Evolutionary conservation across 2,329 filamentous ascomycete genomes (phyloP).

Genomic region (Xylariales sp.): DNA sequence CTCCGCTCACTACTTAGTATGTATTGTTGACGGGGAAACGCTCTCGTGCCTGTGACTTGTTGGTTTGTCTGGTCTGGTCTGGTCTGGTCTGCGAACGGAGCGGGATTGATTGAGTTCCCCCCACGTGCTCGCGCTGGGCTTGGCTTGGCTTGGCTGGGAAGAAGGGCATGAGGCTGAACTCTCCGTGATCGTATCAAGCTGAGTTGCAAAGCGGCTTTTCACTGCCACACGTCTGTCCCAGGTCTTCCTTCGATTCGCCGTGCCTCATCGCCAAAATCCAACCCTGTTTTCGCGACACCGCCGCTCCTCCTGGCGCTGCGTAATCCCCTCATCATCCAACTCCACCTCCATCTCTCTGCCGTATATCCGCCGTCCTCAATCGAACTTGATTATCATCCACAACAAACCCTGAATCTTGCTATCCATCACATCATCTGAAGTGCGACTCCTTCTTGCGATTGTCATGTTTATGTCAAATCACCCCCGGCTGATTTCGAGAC

Average conservation of each 20-base stretch:
- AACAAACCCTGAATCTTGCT: slow-evolving; percentile 1
- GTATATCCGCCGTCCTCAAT: not conserved
- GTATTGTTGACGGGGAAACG: not conserved
- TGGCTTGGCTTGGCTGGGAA: no score
- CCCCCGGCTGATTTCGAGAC: no score
- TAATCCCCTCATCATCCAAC: slow-evolving; percentile 5
- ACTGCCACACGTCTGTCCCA: slow-evolving; percentile 4
- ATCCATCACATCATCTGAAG: no score
- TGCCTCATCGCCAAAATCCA: slow-evolving; percentile 3
- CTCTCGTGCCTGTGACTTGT: not conserved
- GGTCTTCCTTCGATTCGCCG: slow-evolving; percentile 1
- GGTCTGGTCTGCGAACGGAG: no score
- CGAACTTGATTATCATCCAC: not conserved
- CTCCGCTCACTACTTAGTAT: not conserved
- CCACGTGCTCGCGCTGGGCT: not conserved
- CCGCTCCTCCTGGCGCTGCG: slow-evolving; percentile 5
- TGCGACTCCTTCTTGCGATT: no score
- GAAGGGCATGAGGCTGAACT: slow-evolving; percentile 7
- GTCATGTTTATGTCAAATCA: no score
- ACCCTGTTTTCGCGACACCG: slow-evolving; percentile 3
- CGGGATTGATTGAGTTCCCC: no score
- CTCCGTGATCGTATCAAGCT: not conserved
- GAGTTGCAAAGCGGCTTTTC: not conserved
- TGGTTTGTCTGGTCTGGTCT: not conserved
- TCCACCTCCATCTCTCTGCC: slow-evolving; percentile 6